Percentiles rank a stretch among this genome's conserved stretches.
These are phyloP conservation scores for Colletotrichum endophyticum DNA, from an alignment of 2,329 filamentous ascomycete species.

Conservation along the genomic window DNA sequence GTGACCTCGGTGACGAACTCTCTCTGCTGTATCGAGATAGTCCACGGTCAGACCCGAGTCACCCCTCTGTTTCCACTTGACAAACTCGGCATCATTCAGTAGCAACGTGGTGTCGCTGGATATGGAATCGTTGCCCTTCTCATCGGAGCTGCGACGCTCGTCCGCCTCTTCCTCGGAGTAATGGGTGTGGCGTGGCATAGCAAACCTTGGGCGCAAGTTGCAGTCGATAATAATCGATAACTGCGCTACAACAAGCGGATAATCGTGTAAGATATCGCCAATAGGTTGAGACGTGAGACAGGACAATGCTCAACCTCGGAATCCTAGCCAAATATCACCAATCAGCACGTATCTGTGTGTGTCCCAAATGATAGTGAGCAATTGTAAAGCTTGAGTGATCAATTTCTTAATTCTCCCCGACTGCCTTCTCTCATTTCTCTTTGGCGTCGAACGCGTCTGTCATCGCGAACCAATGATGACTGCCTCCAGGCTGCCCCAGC, in stretches of 20 bases:
- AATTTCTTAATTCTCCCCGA: neutral
- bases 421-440: neutral
- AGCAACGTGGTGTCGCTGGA: neutral
- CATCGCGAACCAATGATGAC: neutral
- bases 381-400: neutral
- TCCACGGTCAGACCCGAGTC: neutral
- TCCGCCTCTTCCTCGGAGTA: neutral
- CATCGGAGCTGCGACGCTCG: neutral
- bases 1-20: neutral
- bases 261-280: neutral
- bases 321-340: neutral
- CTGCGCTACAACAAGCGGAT: neutral
- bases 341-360: neutral
- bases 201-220: neutral
- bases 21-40: neutral
- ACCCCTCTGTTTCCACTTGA: neutral
- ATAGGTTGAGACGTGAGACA: neutral
- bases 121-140: neutral
- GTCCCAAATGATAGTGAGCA: neutral
- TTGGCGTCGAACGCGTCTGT: neutral
- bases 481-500: neutral
- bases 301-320: neutral
- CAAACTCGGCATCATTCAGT: neutral
- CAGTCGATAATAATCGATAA: accelerated
- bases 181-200: neutral